phyloP scores from a whole-genome alignment of 169 alveolate genomes.

The Plasmodium yoelii region DNA sequence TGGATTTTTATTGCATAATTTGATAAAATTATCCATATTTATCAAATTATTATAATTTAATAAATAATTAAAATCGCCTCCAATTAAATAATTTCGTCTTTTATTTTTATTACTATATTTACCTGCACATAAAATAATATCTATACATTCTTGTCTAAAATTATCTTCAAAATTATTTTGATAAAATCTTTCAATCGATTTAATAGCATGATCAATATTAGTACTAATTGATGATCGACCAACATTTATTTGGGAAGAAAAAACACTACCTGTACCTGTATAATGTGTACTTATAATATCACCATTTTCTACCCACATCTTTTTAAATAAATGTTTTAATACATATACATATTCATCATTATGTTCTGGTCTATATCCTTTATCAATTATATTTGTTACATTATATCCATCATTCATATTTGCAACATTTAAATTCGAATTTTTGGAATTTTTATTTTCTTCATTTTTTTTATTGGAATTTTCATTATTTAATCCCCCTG shows the following conservation, averaged over 20 bases:
- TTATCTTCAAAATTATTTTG: slow-evolving; percentile 91
- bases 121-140: slow-evolving; percentile 84
- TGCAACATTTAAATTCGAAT: too few relatives aligned
- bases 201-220: slow-evolving; percentile 88
- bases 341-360: slow-evolving; percentile 47
- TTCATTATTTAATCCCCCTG: slow-evolving; percentile 1
- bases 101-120: slow-evolving; percentile 73
- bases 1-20: background rate
- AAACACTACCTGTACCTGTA: slow-evolving; percentile 96
- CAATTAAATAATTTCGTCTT: slow-evolving; percentile 11
- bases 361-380: slow-evolving; percentile 22
- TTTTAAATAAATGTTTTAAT: slow-evolving; percentile 85
- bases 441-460: background rate
- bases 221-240: slow-evolving; percentile 91
- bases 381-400: too few relatives aligned
- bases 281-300: slow-evolving; percentile 92
- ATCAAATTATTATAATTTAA: slow-evolving; percentile 45
- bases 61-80: slow-evolving; percentile 33
- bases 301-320: slow-evolving; percentile 95
- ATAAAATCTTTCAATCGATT: slow-evolving; percentile 89
- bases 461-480: background rate
- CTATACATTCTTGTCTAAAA: slow-evolving; percentile 91
- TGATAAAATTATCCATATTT: background rate
- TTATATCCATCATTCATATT: too few relatives aligned
- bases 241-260: slow-evolving; percentile 92